Conservation (phyloP, 2,329 filamentous ascomycete genomes). For the Cladophialophora psammophila region DNA sequence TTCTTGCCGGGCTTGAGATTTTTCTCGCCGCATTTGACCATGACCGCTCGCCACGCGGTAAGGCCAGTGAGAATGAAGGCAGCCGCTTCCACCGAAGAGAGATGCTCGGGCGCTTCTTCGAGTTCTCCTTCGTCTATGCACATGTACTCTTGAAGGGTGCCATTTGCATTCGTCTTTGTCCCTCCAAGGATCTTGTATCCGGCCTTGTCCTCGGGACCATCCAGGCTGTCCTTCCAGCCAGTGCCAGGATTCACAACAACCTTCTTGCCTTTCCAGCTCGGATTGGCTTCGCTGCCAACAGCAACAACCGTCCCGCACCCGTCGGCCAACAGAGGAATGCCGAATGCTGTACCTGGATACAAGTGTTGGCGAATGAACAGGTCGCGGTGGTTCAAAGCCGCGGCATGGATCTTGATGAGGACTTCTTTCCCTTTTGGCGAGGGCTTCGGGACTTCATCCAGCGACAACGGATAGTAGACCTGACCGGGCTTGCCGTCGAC, state of each 20-base stretch:
- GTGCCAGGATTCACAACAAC: slow-evolving; percentile 80
- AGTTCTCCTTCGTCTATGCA: slow-evolving; percentile 74
- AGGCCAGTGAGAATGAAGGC: slow-evolving; percentile 84
- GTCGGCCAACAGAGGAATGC: slow-evolving; percentile 80
- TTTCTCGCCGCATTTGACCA: slow-evolving; percentile 70
- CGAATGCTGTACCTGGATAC: slow-evolving; percentile 85
- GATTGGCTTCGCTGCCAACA: slow-evolving; percentile 63
- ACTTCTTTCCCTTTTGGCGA: slow-evolving; percentile 71
- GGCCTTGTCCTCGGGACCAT: slow-evolving; percentile 71
- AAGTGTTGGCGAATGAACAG: slow-evolving; percentile 92
- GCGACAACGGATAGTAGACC: slow-evolving; percentile 69
- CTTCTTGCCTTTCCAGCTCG: slow-evolving; percentile 68
- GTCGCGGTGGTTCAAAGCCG: slow-evolving; percentile 92
- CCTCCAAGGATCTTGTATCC: slow-evolving; percentile 73
- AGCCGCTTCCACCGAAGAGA: slow-evolving; percentile 77
- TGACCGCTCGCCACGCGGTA: slow-evolving; percentile 85
- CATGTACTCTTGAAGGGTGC: slow-evolving; percentile 78
- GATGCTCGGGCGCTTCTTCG: slow-evolving; percentile 75
- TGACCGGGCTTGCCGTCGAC: slow-evolving; percentile 76
- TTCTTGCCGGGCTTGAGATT: slow-evolving; percentile 67
- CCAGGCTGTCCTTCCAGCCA: slow-evolving; percentile 75
- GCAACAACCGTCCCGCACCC: slow-evolving; percentile 77
- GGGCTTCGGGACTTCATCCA: slow-evolving; percentile 69
- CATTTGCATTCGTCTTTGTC: slow-evolving; percentile 68
- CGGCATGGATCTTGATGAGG: slow-evolving; percentile 76